Evolutionary conservation across 768 basidiomycete genomes (phyloP).

Genomic region (Antrodiella citrinella): DNA sequence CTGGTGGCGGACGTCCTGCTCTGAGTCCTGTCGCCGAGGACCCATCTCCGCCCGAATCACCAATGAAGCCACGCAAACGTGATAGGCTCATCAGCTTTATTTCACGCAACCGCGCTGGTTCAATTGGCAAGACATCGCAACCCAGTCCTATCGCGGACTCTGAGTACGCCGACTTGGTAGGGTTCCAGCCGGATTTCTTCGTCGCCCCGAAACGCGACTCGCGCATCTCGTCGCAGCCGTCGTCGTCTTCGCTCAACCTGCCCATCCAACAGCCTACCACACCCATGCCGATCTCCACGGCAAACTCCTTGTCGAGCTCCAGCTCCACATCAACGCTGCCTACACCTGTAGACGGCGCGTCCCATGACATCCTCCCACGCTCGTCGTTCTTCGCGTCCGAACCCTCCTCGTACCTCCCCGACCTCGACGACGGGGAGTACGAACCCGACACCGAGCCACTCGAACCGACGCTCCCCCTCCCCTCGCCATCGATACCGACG

Average conservation of each 20-base stretch:
- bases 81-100: slow-evolving; percentile 23
- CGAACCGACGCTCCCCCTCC: slow-evolving; percentile 18
- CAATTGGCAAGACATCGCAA: slow-evolving; percentile 12
- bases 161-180: neutral
- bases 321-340: slow-evolving; percentile 16
- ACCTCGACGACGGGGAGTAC: slow-evolving; percentile 1
- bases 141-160: neutral
- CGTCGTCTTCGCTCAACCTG: slow-evolving; percentile 57
- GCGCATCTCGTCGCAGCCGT: slow-evolving; percentile 55
- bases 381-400: slow-evolving; percentile 11
- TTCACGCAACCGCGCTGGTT: slow-evolving; percentile 19
- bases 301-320: slow-evolving; percentile 12
- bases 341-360: slow-evolving; percentile 15
- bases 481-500: slow-evolving; percentile 18
- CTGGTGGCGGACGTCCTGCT: slow-evolving; percentile 9
- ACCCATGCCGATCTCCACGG: slow-evolving; percentile 1
- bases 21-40: slow-evolving; percentile 11
- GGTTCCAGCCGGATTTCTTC: neutral
- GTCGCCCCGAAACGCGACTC: slow-evolving; percentile 6
- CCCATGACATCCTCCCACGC: slow-evolving; percentile 10
- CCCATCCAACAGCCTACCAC: neutral
- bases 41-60: neutral
- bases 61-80: slow-evolving; percentile 13
- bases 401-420: slow-evolving; percentile 10
- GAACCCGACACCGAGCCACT: slow-evolving; percentile 10